Percentiles rank a stretch among this genome's conserved stretches.
Conservation (phyloP, 148 eudicot genomes). For the Rhododendron vialii region DNA sequence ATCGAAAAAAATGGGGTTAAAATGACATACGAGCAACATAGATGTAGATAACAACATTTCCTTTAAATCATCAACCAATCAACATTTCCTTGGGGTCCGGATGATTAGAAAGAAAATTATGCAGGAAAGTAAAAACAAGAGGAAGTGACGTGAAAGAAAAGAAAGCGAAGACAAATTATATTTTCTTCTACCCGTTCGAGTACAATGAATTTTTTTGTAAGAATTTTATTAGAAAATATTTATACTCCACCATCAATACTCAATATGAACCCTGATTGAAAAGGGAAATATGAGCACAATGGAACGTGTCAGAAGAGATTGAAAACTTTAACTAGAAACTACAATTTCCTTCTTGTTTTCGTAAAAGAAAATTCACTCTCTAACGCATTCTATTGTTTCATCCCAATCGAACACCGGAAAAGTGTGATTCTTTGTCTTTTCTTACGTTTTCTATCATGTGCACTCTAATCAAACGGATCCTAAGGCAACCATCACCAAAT, state of each 20-base stretch:
- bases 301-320: too few relatives aligned
- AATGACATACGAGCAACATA: not conserved
- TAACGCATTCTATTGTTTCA: too few relatives aligned
- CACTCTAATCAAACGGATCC: too few relatives aligned
- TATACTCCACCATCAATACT: not conserved
- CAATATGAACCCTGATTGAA: not conserved
- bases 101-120: not conserved
- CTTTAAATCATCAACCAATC: not conserved
- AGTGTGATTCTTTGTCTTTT: too few relatives aligned
- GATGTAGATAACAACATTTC: not conserved
- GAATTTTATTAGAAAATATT: not conserved
- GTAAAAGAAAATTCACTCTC: too few relatives aligned
- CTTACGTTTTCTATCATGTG: too few relatives aligned
- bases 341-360: too few relatives aligned
- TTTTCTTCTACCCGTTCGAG: not conserved
- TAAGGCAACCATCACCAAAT: not conserved
- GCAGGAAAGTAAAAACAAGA: not conserved
- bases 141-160: not conserved
- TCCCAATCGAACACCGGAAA: too few relatives aligned
- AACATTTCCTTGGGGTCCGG: not conserved
- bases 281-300: not conserved
- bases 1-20: not conserved
- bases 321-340: too few relatives aligned
- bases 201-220: not conserved
- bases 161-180: not conserved